phyloP scores from a whole-genome alignment of 148 eudicot genomes.

The Vaccinium vitisidaea region DNA sequence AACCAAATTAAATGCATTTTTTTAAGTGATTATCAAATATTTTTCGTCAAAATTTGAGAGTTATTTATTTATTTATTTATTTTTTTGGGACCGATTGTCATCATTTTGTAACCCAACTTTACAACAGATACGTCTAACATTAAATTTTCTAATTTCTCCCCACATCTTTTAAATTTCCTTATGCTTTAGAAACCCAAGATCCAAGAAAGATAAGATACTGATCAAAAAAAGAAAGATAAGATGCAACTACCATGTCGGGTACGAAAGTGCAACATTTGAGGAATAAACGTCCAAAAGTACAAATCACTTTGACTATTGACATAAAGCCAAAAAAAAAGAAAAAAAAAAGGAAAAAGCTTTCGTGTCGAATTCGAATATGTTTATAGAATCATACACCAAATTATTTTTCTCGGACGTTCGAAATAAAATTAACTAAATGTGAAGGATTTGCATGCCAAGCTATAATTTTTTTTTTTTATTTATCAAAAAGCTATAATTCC shows the following conservation, averaged over 20 bases:
- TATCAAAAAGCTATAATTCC: too few species aligned
- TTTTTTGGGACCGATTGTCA: neutral
- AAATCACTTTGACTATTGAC: constrained; percentile 6
- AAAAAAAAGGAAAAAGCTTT: neutral
- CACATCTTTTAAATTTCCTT: neutral
- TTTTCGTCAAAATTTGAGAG: too few species aligned
- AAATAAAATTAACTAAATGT: neutral
- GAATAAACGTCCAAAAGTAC: constrained; percentile 4
- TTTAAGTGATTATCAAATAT: too few species aligned
- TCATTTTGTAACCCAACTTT: neutral
- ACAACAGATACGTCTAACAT: neutral
- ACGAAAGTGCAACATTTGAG: constrained; percentile 3
- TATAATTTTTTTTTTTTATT: neutral
- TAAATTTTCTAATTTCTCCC: neutral
- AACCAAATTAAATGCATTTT: too few species aligned
- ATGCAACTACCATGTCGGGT: neutral
- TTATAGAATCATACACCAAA: neutral
- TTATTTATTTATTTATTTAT: too few species aligned
- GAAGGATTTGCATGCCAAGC: neutral
- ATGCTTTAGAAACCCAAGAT: neutral
- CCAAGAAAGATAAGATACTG: neutral
- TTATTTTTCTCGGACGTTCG: neutral
- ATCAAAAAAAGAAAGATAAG: neutral
- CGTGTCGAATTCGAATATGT: neutral
- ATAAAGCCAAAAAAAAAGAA: neutral